phyloP scores from a whole-genome alignment of 106 monocot genomes.

The Dendrobium chrysotoxum region DNA sequence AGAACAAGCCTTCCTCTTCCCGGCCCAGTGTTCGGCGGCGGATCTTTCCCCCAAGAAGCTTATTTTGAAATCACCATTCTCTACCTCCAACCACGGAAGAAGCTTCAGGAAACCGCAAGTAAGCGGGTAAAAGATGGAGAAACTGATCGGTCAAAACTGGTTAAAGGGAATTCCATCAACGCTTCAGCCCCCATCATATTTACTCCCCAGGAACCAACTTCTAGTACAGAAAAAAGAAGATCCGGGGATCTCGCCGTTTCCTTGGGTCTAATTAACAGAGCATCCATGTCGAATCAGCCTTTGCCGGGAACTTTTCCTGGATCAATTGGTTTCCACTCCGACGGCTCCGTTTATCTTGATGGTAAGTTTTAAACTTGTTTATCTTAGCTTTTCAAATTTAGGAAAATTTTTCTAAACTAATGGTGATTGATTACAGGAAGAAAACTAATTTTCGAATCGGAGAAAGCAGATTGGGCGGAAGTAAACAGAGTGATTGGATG shows the following conservation, averaged over 20 bases:
- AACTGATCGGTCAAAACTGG: slow-evolving; percentile 29
- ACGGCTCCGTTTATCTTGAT: slow-evolving; percentile 66
- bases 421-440: slow-evolving; percentile 28
- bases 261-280: slow-evolving; percentile 34
- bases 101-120: neutral
- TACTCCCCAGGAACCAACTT: neutral
- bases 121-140: slow-evolving; percentile 16
- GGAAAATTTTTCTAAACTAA: too few species aligned
- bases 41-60: slow-evolving; percentile 71
- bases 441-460: slow-evolving; percentile 45
- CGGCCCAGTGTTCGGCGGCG: slow-evolving; percentile 37
- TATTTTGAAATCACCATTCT: slow-evolving; percentile 79
- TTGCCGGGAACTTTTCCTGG: slow-evolving; percentile 49
- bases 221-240: neutral
- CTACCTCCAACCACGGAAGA: slow-evolving; percentile 24
- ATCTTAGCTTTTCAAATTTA: neutral
- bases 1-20: slow-evolving; percentile 66
- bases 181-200: neutral
- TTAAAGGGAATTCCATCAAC: slow-evolving; percentile 13
- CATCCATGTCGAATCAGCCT: neutral
- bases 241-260: slow-evolving; percentile 16
- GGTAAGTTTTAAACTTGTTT: slow-evolving; percentile 24
- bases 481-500: slow-evolving; percentile 65
- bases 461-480: slow-evolving; percentile 38
- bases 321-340: slow-evolving; percentile 76